Evolutionary conservation across 225 moss, liverwort and hornwort genomes (phyloP).

Genomic region (Sphagnum tenellum): DNA sequence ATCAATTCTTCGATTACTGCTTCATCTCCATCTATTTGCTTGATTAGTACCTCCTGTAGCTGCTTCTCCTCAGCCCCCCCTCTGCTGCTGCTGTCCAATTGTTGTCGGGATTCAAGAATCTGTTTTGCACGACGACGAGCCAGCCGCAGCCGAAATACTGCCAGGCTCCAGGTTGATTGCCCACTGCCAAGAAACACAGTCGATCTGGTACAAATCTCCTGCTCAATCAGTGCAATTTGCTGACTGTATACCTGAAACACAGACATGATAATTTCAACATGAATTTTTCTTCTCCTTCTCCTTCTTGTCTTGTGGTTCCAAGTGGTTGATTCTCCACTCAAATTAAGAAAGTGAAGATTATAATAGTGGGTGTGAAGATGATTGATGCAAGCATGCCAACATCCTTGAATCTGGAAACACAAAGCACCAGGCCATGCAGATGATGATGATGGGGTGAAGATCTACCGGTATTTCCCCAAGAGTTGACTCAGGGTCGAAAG

Average conservation of each 20-base stretch:
- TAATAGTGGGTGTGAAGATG: too few relatives aligned
- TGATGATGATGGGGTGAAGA: too few relatives aligned
- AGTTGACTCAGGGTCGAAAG: constrained; percentile 14
- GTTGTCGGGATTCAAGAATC: constrained; percentile 8
- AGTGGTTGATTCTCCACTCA: too few relatives aligned
- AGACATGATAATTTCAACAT: too few relatives aligned
- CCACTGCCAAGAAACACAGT: constrained; percentile 64
- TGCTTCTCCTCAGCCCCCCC: too few relatives aligned
- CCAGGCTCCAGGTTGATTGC: constrained; percentile 71
- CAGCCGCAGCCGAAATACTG: constrained; percentile 42
- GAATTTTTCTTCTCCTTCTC: too few relatives aligned
- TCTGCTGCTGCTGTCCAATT: too few relatives aligned
- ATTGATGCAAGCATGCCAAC: too few relatives aligned
- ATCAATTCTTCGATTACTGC: constrained; percentile 16
- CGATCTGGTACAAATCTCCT: constrained; percentile 65
- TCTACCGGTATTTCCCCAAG: constrained; percentile 4
- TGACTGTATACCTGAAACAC: constrained; percentile 30
- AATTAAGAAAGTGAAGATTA: too few relatives aligned
- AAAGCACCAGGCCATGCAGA: too few relatives aligned
- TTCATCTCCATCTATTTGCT: constrained; percentile 3
- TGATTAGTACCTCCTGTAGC: background rate
- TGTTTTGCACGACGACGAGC: constrained; percentile 23
- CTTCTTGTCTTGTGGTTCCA: too few relatives aligned
- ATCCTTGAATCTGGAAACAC: too few relatives aligned
- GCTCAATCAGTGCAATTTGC: constrained; percentile 69